Evolutionary conservation across 2,329 filamentous ascomycete genomes (phyloP).

Genomic region (Pseudogymnoascus verrucosus): DNA sequence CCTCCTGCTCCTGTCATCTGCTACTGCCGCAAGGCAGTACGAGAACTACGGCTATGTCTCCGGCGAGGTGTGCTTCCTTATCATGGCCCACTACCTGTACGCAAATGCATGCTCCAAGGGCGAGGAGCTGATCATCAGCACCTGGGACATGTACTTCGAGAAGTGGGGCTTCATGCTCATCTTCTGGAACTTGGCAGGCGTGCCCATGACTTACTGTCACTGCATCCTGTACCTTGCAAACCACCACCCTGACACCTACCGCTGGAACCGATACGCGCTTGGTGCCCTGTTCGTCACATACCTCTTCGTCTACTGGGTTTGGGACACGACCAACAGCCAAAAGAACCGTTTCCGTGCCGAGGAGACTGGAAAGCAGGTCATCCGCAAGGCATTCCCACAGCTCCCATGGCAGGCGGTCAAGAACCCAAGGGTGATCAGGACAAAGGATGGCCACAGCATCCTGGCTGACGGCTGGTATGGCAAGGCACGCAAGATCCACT

Average conservation of each 20-base stretch:
- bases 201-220: slow-evolving; percentile 87
- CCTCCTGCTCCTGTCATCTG: slow-evolving; percentile 68
- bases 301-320: slow-evolving; percentile 79
- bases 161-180: slow-evolving; percentile 98
- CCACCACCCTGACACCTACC: slow-evolving; percentile 69
- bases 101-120: slow-evolving; percentile 89
- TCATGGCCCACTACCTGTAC: slow-evolving; percentile 88
- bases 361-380: slow-evolving; percentile 62
- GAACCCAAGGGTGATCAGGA: slow-evolving; percentile 72
- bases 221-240: slow-evolving; percentile 85
- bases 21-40: slow-evolving; percentile 72
- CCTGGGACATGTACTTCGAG: slow-evolving; percentile 95
- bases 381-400: slow-evolving; percentile 78
- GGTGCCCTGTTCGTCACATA: slow-evolving; percentile 60
- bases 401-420: slow-evolving; percentile 79
- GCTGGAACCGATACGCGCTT: slow-evolving; percentile 64
- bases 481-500: slow-evolving; percentile 71
- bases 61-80: slow-evolving; percentile 72
- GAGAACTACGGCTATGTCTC: slow-evolving; percentile 80
- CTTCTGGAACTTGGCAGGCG: slow-evolving; percentile 93
- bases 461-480: slow-evolving; percentile 83
- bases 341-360: slow-evolving; percentile 85
- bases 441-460: slow-evolving; percentile 58
- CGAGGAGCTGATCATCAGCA: slow-evolving; percentile 82
- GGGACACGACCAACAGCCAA: slow-evolving; percentile 87